phyloP scores from a whole-genome alignment of 2,329 filamentous ascomycete genomes.

The Thelonectria olida region DNA sequence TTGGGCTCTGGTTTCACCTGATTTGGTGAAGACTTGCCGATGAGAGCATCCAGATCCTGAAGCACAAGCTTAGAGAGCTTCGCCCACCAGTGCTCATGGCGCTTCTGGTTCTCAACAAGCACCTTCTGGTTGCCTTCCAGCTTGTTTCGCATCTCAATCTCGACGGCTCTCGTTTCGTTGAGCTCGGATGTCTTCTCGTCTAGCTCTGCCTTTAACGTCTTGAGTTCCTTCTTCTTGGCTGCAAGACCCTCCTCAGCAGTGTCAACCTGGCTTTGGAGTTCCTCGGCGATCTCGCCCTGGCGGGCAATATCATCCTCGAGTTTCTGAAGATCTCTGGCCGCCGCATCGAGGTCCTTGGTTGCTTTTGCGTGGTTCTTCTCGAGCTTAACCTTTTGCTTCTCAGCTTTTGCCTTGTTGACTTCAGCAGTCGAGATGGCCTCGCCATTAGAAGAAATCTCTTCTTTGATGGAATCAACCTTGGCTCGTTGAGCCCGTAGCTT shows the following conservation, averaged over 20 bases:
- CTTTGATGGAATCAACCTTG: conserved; percentile 88
- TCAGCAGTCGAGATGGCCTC: conserved; percentile 89
- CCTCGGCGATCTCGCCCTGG: conserved; percentile 79
- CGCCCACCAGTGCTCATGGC: conserved; percentile 85
- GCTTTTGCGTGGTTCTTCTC: conserved; percentile 84
- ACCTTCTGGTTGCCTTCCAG: conserved; percentile 96
- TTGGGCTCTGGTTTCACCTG: conserved; percentile 39
- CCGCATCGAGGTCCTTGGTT: conserved; percentile 78
- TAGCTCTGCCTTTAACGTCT: conserved; percentile 81
- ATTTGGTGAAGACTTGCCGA: conserved; percentile 48
- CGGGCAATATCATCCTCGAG: conserved; percentile 81
- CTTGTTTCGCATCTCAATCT: conserved; percentile 99
- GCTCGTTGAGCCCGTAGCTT: conserved; percentile 89
- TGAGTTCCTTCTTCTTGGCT: conserved; percentile 82
- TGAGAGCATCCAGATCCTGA: conserved; percentile 80
- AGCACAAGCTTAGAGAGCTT: conserved; percentile 86
- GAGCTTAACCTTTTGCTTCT: conserved; percentile 90
- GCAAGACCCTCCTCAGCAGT: conserved; percentile 83
- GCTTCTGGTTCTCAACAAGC: conserved; percentile 85
- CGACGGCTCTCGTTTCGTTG: conserved; percentile 86
- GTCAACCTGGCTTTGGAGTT: conserved; percentile 77
- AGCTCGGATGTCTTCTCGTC: conserved; percentile 87
- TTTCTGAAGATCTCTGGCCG: conserved; percentile 77
- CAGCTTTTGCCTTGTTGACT: conserved; percentile 88
- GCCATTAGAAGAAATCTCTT: conserved; percentile 81